These are phyloP conservation scores for Tylopilus sp. DNA, from an alignment of 768 basidiomycete genomes.

Conservation along the genomic window DNA sequence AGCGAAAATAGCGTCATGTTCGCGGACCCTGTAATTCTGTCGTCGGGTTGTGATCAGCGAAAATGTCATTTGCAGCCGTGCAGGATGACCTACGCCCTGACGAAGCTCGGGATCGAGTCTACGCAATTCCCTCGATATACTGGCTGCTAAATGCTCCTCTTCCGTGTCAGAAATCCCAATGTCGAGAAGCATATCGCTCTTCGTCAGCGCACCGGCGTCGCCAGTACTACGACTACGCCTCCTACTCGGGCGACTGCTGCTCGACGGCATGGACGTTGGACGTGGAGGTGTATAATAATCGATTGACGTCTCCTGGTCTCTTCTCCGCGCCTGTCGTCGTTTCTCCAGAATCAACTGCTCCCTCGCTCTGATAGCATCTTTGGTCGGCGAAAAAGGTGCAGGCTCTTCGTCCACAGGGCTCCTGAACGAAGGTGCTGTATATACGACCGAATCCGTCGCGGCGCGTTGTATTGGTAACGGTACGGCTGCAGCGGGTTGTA, in stretches of 20 bases:
- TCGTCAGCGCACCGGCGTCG: conserved; percentile 53
- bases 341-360: conserved; percentile 72
- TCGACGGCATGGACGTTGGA: conserved; percentile 21
- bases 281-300: conserved; percentile 34
- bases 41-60: conserved; percentile 5
- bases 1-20: conserved; percentile 80
- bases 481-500: conserved; percentile 1
- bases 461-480: conserved; percentile 43
- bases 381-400: conserved; percentile 47
- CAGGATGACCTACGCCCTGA: conserved; percentile 20
- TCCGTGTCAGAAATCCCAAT: conserved; percentile 37
- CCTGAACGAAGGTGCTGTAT: conserved; percentile 30
- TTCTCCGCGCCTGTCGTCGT: conserved; percentile 55
- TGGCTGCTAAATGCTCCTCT: conserved; percentile 59
- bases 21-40: conserved; percentile 79
- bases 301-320: conserved; percentile 47
- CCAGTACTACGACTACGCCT: conserved; percentile 78
- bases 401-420: conserved; percentile 35
- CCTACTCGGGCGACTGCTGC: conserved; percentile 48
- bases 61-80: neutral
- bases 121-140: conserved; percentile 70
- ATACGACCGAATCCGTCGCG: conserved; percentile 46
- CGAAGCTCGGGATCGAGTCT: conserved; percentile 43
- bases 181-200: conserved; percentile 35
- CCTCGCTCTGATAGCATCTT: conserved; percentile 61